Percentiles rank a stretch among this genome's conserved stretches.
Evolutionary conservation across 164 flowering plant genomes (phyloP).

Genomic region (Vitis cinerea): DNA sequence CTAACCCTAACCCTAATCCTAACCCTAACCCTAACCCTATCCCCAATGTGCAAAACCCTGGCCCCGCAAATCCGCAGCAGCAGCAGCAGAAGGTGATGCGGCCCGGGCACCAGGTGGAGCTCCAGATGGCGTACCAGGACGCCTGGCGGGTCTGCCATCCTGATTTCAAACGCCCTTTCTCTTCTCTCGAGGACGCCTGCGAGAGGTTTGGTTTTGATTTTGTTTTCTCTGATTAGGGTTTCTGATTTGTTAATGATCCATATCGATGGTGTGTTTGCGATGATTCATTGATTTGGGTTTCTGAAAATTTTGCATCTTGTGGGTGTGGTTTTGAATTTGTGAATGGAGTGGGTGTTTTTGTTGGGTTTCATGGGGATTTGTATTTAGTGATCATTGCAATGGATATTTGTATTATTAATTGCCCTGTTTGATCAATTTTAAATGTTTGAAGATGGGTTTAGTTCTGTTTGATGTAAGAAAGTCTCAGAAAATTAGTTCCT

Average conservation of each 20-base stretch:
- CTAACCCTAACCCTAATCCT: conserved; percentile 13
- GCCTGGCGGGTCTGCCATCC: conserved; percentile 98
- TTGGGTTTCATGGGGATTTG: too few species aligned
- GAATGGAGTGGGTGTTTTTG: too few species aligned
- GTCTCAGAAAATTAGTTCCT: too few species aligned
- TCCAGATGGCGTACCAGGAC: conserved; percentile 97
- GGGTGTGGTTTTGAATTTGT: too few species aligned
- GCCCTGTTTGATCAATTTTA: too few species aligned
- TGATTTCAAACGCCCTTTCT: conserved; percentile 82
- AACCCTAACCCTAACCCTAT: conserved; percentile 24
- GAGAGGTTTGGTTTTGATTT: conserved; percentile 54
- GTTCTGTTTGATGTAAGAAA: too few species aligned
- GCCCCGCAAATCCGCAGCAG: conserved; percentile 6
- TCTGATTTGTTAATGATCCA: not conserved
- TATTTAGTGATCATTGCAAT: too few species aligned
- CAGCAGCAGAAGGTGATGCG: conserved; percentile 48
- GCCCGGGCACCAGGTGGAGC: conserved; percentile 54
- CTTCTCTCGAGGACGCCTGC: conserved; percentile 98
- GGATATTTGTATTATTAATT: too few species aligned
- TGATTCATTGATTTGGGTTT: too few species aligned
- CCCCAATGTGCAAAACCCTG: conserved; percentile 5
- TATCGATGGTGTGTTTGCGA: too few species aligned
- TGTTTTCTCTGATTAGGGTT: not conserved
- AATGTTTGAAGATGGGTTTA: too few species aligned
- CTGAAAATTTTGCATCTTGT: too few species aligned